Percentiles rank a stretch among this genome's conserved stretches.
These are phyloP conservation scores for Trichoderma gamsii DNA, from an alignment of 495 filamentous ascomycete genomes.

Conservation along the genomic window DNA sequence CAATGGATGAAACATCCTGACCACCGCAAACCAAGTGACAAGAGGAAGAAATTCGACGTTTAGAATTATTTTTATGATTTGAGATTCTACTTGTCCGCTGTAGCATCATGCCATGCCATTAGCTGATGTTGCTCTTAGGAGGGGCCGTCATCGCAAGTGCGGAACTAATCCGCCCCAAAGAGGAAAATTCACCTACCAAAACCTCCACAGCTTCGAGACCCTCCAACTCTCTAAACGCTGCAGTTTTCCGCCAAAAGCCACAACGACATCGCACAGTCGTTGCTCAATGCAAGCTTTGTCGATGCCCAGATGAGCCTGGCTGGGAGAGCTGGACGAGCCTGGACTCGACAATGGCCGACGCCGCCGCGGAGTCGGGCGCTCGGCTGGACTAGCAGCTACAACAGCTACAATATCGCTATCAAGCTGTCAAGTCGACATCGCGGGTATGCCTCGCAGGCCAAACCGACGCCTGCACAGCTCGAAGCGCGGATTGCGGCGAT, in stretches of 20 bases:
- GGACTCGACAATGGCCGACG: conserved; percentile 9
- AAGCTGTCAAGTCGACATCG: not conserved
- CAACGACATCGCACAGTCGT: conserved; percentile 5
- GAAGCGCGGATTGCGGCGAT: conserved; percentile 81
- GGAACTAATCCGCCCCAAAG: conserved; percentile 10
- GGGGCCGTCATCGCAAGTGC: not conserved
- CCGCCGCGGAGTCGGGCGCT: not conserved
- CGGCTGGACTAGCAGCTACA: not conserved
- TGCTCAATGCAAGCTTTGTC: conserved; percentile 7
- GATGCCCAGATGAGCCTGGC: conserved; percentile 14
- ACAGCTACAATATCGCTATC: not conserved
- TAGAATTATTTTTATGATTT: not conserved
- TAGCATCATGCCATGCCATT: not conserved
- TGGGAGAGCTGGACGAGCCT: conserved; percentile 11
- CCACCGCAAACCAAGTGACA: not conserved
- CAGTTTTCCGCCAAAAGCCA: not conserved
- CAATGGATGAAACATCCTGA: not conserved
- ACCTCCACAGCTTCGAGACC: not conserved
- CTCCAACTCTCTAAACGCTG: no score
- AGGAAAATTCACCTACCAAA: not conserved
- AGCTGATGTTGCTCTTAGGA: not conserved
- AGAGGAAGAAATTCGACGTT: not conserved
- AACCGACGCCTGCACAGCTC: conserved; percentile 40
- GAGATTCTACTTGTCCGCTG: not conserved
- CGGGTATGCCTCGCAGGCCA: conserved; percentile 8